Conservation (phyloP, 352 stramenopile species). For the Nothophytophthora sp. region DNA sequence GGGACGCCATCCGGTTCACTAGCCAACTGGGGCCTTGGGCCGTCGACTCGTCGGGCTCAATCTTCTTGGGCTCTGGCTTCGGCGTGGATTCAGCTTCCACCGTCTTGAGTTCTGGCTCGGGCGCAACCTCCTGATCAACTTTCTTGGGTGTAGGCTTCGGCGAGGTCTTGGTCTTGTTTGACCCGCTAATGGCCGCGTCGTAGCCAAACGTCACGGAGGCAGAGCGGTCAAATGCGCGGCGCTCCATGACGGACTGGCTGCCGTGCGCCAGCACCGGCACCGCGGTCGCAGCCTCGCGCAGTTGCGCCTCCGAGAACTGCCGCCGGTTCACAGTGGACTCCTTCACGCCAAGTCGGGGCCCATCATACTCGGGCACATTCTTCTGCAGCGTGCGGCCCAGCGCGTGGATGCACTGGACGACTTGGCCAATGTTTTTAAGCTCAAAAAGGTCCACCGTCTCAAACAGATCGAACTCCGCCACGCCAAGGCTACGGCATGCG, state of each 20-base stretch:
- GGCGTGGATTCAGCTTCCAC: slow-evolving; percentile 5
- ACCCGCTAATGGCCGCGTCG: slow-evolving; percentile 44
- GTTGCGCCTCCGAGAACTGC: slow-evolving; percentile 62
- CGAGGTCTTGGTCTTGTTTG: slow-evolving; percentile 14
- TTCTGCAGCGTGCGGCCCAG: slow-evolving; percentile 78
- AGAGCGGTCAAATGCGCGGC: slow-evolving; percentile 62
- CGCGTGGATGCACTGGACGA: slow-evolving; percentile 85
- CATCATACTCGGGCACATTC: slow-evolving; percentile 68
- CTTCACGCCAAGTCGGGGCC: slow-evolving; percentile 72
- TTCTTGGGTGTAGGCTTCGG: slow-evolving; percentile 14
- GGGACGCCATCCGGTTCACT: slow-evolving; percentile 23
- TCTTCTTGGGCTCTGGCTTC: slow-evolving; percentile 9
- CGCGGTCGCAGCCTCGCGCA: slow-evolving; percentile 54
- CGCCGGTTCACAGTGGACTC: slow-evolving; percentile 70
- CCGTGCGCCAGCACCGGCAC: slow-evolving; percentile 61
- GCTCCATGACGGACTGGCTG: slow-evolving; percentile 67
- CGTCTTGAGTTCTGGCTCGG: slow-evolving; percentile 15
- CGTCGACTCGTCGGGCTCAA: slow-evolving; percentile 23
- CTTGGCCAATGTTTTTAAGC: slow-evolving; percentile 83
- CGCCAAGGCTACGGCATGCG: slow-evolving; percentile 77
- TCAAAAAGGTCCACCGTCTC: slow-evolving; percentile 91
- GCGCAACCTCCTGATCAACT: slow-evolving; percentile 2
- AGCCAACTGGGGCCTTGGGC: slow-evolving; percentile 24
- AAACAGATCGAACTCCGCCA: slow-evolving; percentile 90
- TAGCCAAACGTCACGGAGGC: slow-evolving; percentile 68